Evolutionary conservation across 805 yeast genomes (phyloP), one percentile per base, ranked within the genome.

Genomic region (Ogataea nitratoaversa): DNA sequence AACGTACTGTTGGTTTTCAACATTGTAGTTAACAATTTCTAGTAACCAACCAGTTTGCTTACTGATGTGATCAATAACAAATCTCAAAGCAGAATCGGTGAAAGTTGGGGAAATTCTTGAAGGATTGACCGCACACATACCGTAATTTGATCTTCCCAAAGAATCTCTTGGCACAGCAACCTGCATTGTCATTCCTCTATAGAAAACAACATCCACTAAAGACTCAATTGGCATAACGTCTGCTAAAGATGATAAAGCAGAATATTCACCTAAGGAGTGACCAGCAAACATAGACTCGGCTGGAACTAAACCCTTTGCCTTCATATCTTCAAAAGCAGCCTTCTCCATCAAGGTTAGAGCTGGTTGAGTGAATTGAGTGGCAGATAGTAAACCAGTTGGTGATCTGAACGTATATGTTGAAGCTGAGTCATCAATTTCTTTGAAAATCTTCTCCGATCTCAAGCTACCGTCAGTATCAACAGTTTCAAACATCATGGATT

Each of bases 141-240:
- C 98, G 61, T 93, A 93, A 74, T 93, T 93, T 44, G 99, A 93
- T 71, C 98, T 84, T 36, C 99, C 99, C 37, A 68, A 63, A 41
- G 81, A 78, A 68, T 93, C 99, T 72, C 99, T 84, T 63, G 98
- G 98, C 52, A 93, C 99, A 35, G 99, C 99, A 51, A 93, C 99
- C 74, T 93, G 99, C 99, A 93, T 93, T 36, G 99, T 95, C 98
- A 93, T 93, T 78, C 99, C 99, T 75, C 99, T 84, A 78, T 93
- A 95, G 78, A 93, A 93, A 40, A 91, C 98, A 65, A 91, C 95
- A 66, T 91, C 98, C 48, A 91, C 97, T 53, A 91, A 75, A 5
- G 95, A 84, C 71, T 93, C 99, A 56, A 93, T 89, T 36, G 98
- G 96, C 98, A 93, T 91, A 44, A 95, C 97, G 63, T 93, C 96